These are phyloP conservation scores for Microdochium trichocladiopsis DNA, from an alignment of 2,329 filamentous ascomycete species.

Conservation along the genomic window DNA sequence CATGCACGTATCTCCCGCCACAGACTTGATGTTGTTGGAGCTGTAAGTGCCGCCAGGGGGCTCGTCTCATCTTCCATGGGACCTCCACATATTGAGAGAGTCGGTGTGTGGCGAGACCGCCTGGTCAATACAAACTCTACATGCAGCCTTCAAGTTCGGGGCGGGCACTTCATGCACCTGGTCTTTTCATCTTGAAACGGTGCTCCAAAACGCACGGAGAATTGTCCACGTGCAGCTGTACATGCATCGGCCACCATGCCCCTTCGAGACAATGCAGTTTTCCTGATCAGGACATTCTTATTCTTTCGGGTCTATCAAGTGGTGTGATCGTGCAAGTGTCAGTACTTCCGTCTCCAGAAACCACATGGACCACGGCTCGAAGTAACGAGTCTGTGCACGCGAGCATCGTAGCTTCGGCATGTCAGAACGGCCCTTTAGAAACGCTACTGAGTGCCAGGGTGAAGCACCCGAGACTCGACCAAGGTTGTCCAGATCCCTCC, in stretches of 20 bases:
- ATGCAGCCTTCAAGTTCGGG: neutral
- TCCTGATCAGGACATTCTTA: neutral
- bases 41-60: too few relatives aligned
- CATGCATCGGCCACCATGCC: neutral
- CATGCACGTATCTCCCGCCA: too few relatives aligned
- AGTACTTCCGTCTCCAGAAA: too few relatives aligned
- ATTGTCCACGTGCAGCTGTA: neutral
- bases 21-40: too few relatives aligned
- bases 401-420: too few relatives aligned
- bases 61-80: too few relatives aligned
- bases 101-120: too few relatives aligned
- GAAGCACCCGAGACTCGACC: constrained; percentile 18
- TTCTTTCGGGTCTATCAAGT: neutral
- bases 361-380: too few relatives aligned
- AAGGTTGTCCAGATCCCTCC: constrained; percentile 18
- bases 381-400: too few relatives aligned
- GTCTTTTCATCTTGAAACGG: neutral
- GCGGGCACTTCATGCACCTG: neutral
- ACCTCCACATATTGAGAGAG: too few relatives aligned
- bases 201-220: neutral
- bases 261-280: neutral
- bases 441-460: constrained; percentile 11
- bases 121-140: neutral
- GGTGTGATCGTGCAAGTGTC: neutral
- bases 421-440: neutral